phyloP scores from a whole-genome alignment of 805 yeast species.

The Saccharomyces jurei region DNA sequence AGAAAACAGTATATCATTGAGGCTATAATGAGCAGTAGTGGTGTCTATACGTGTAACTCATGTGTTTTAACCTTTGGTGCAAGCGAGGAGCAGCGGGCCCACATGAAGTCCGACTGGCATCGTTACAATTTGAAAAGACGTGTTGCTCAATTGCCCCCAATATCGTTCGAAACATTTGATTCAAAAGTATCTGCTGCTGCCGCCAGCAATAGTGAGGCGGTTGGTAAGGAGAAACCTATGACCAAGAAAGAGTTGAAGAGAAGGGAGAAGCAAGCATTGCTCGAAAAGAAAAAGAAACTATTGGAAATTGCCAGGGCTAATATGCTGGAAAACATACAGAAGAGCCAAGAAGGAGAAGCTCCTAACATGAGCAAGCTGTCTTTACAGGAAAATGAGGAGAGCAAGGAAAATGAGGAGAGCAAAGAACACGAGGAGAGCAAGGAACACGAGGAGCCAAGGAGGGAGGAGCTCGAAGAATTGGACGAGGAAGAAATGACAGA shows the following conservation, averaged over 20 bases:
- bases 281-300: conserved; percentile 35
- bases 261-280: conserved; percentile 35
- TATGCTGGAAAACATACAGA: conserved; percentile 28
- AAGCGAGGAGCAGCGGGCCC: conserved; percentile 73
- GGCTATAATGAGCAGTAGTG: neutral
- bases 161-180: conserved; percentile 57
- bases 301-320: conserved; percentile 35
- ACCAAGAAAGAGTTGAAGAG: conserved; percentile 38
- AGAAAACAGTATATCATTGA: neutral
- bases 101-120: conserved; percentile 98
- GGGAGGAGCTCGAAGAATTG: conserved; percentile 24
- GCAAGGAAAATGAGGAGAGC: conserved; percentile 3
- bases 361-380: neutral
- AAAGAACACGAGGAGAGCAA: conserved; percentile 4
- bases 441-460: conserved; percentile 3
- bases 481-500: conserved; percentile 35
- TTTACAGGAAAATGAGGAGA: conserved; percentile 3
- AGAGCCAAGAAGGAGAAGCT: conserved; percentile 7
- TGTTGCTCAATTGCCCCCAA: conserved; percentile 79
- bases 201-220: conserved; percentile 15
- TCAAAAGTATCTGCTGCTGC: conserved; percentile 46
- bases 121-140: conserved; percentile 90
- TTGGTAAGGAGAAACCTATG: conserved; percentile 24
- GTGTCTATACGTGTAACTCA: conserved; percentile 68
- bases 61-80: conserved; percentile 72